Evolutionary conservation across 2,329 filamentous ascomycete species (phyloP), one percentile per base, ranked within the genome.

Genomic region (Paracoccidioides lutzii): DNA sequence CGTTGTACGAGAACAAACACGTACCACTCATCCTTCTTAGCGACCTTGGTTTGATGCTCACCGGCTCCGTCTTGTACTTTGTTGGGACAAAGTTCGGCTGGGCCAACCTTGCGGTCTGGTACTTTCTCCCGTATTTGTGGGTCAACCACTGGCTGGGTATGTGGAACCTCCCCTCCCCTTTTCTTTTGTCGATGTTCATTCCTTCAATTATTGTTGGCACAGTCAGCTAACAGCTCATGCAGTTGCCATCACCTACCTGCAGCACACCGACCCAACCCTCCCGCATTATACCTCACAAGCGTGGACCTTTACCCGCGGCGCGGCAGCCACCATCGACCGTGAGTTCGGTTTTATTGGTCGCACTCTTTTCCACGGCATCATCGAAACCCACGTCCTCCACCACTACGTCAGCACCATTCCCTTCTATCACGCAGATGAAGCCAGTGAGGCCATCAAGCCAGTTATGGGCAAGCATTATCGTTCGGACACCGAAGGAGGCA

Each of bases 61-160:
- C 79, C 55, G 74, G 75, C 55, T 75, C 78, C 58, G 76, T 73
- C 53, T 79, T 95, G 58, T 80, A 80, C 73, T 79, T 78, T 65
- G 76, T 96, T 62, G 84, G 84, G 65, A 83, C 83, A 71, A 87
- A 74, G 56, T 96, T 85, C 64, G 93, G 93, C 67, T 91, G 84
- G 78, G 71, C 77, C 69, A 97, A 96, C 78, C 78, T 97, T 70
- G 75, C 87, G 58, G 86, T 98, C 60, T 97, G 93, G 91, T 98
- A 98, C 76, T 83, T 90, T 67, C 69, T 94, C 57, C 93, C 93
- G 41, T 98, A 97, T 72, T 79, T 96, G 59, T 96, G 91, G 91
- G 90, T 96, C 56, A 95, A 97, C 81, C 90, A 96, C 82, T 97
- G 91, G 91, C 86, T 97, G 56, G 88, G 88, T 93, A 83, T 80